Evolutionary conservation across 805 yeast genomes (phyloP).

Genomic region (Blastobotrys chiropterorum): DNA sequence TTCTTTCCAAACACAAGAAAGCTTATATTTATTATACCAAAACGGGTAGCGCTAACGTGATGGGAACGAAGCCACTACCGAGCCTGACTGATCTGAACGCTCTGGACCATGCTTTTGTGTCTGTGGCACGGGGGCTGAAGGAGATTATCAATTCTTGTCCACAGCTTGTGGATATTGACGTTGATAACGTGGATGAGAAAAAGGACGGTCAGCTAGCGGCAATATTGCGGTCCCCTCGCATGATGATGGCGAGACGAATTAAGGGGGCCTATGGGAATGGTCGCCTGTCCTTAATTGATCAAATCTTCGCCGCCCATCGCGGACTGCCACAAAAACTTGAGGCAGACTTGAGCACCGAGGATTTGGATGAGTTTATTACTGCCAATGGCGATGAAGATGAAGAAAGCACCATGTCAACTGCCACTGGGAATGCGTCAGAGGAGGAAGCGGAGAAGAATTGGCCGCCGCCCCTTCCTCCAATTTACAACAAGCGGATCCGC

Average conservation of each 20-base stretch:
- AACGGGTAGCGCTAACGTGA: not conserved
- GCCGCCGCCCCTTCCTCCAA: conserved; percentile 69
- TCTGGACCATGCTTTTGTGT: conserved; percentile 47
- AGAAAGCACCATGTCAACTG: not conserved
- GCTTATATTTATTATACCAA: not conserved
- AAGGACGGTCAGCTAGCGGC: conserved; percentile 40
- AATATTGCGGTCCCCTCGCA: conserved; percentile 46
- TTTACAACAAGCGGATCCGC: conserved; percentile 50
- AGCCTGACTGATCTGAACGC: conserved; percentile 22
- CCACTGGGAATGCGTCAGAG: not conserved
- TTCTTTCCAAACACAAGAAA: not conserved
- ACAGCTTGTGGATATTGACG: conserved; percentile 36
- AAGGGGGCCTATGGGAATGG: conserved; percentile 47
- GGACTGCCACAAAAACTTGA: not conserved
- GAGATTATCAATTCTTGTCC: conserved; percentile 54
- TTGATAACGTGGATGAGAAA: conserved; percentile 29
- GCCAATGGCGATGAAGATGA: not conserved
- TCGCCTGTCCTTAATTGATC: conserved; percentile 48
- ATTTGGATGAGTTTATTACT: not conserved
- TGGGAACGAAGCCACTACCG: not conserved
- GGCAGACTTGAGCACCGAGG: not conserved
- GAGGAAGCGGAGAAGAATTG: conserved; percentile 26
- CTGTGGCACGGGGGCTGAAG: conserved; percentile 46
- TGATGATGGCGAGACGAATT: conserved; percentile 55
- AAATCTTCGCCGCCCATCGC: conserved; percentile 32